Evolutionary conservation across 1,139 yeast genomes (phyloP).

Genomic region (Magnusiomyces ingens): DNA sequence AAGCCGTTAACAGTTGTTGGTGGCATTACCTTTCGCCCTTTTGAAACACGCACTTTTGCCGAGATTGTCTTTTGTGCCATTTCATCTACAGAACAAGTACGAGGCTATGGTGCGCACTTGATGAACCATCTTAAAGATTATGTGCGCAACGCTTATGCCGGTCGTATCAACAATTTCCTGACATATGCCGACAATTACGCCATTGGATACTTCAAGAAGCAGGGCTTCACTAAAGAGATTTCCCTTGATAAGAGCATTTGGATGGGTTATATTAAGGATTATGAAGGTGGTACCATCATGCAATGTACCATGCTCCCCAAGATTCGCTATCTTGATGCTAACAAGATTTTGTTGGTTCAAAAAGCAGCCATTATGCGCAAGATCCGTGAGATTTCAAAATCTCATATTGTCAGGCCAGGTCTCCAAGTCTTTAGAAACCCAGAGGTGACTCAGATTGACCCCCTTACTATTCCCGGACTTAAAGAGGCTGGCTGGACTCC

Average conservation of each 20-base stretch:
- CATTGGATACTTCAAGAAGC: constrained; percentile 95
- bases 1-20: constrained; percentile 95
- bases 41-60: constrained; percentile 83
- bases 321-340: constrained; percentile 81
- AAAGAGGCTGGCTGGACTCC: constrained; percentile 97
- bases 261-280: constrained; percentile 99
- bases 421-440: constrained; percentile 56
- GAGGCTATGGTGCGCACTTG: constrained; percentile 97
- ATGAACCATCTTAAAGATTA: constrained; percentile 97
- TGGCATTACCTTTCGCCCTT: constrained; percentile 94
- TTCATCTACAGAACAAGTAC: constrained; percentile 91
- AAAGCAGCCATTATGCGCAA: constrained; percentile 87
- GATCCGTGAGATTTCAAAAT: constrained; percentile 68
- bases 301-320: constrained; percentile 92
- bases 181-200: constrained; percentile 99
- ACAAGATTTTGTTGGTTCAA: constrained; percentile 76
- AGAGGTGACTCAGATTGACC: constrained; percentile 45
- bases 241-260: constrained; percentile 77
- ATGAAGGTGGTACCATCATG: constrained; percentile 98
- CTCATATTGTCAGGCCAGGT: constrained; percentile 80
- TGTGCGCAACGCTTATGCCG: constrained; percentile 63
- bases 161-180: constrained; percentile 77
- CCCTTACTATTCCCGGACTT: constrained; percentile 78
- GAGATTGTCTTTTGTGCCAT: constrained; percentile 98
- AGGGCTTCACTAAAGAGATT: constrained; percentile 94